Conservation (phyloP, 2,329 filamentous ascomycete genomes). For the Fusarium ramigenum region DNA sequence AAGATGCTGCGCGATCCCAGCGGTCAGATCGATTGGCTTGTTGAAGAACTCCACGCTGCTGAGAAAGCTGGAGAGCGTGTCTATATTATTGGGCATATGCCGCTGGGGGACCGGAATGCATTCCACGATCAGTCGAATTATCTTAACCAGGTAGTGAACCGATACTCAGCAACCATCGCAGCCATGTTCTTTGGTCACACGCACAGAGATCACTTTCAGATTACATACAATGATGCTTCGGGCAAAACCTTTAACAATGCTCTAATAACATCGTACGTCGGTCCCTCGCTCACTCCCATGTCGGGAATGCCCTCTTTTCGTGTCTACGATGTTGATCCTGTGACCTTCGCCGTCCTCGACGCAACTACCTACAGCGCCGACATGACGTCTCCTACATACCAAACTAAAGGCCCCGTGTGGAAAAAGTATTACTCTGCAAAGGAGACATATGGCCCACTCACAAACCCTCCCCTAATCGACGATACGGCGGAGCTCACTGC, state of each 20-base stretch:
- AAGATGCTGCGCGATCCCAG: conserved; percentile 61
- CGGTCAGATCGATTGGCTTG: conserved; percentile 63
- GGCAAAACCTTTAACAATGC: conserved; percentile 55
- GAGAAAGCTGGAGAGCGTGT: conserved; percentile 62
- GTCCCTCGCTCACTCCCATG: conserved; percentile 63
- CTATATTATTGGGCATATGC: conserved; percentile 68
- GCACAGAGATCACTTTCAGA: conserved; percentile 65
- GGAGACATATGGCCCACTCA: conserved; percentile 59
- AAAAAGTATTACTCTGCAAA: conserved; percentile 65
- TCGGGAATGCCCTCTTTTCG: conserved; percentile 66
- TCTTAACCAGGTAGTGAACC: conserved; percentile 62
- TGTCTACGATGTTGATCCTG: conserved; percentile 66
- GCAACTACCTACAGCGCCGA: conserved; percentile 64
- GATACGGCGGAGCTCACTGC: conserved; percentile 59
- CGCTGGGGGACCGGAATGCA: conserved; percentile 59
- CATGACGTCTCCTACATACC: conserved; percentile 56
- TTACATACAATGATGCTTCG: conserved; percentile 61
- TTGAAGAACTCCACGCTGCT: conserved; percentile 61
- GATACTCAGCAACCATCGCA: conserved; percentile 63
- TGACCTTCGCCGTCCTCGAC: conserved; percentile 65
- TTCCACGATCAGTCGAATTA: conserved; percentile 63
- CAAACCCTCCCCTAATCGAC: conserved; percentile 52
- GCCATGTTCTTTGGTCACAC: conserved; percentile 68
- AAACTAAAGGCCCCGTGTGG: conserved; percentile 60
- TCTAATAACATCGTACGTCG: conserved; percentile 62